Evolutionary conservation across 192 early-diverging fungal species (phyloP).

Genomic region (Podila verticillata): DNA sequence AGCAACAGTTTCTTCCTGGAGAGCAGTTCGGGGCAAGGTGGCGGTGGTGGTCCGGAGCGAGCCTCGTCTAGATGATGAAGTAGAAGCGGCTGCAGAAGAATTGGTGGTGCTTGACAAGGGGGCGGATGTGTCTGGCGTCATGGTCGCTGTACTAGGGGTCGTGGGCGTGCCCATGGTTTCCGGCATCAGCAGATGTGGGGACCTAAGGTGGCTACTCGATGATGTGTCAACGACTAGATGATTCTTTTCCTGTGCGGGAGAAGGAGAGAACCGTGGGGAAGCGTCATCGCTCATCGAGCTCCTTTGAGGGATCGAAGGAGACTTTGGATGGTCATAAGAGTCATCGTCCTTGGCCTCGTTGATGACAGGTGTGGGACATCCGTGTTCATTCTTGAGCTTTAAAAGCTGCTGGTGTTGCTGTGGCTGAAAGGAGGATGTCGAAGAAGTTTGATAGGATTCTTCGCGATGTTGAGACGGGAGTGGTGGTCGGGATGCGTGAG

Average conservation of each 20-base stretch:
- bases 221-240: slow-evolving; percentile 35
- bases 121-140: slow-evolving; percentile 15
- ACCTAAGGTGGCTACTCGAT: not conserved
- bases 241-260: not conserved
- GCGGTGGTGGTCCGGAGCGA: slow-evolving; percentile 35
- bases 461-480: not conserved
- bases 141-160: slow-evolving; percentile 16
- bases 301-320: not conserved
- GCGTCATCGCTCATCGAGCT: slow-evolving; percentile 10
- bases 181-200: not conserved
- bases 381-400: slow-evolving; percentile 26
- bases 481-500: slow-evolving; percentile 30
- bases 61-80: slow-evolving; percentile 24
- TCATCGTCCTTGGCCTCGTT: slow-evolving; percentile 3
- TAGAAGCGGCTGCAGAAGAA: slow-evolving; percentile 8
- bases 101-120: not conserved
- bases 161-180: slow-evolving; percentile 5
- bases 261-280: not conserved
- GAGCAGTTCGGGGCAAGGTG: slow-evolving; percentile 34
- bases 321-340: not conserved
- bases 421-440: slow-evolving; percentile 18
- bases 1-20: slow-evolving; percentile 46
- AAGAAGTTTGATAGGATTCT: slow-evolving; percentile 18
- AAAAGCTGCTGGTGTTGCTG: slow-evolving; percentile 41
- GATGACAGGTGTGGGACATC: not conserved